Evolutionary conservation across 257 asterid genomes (phyloP).

Genomic region (Rehmannia glutinosa): DNA sequence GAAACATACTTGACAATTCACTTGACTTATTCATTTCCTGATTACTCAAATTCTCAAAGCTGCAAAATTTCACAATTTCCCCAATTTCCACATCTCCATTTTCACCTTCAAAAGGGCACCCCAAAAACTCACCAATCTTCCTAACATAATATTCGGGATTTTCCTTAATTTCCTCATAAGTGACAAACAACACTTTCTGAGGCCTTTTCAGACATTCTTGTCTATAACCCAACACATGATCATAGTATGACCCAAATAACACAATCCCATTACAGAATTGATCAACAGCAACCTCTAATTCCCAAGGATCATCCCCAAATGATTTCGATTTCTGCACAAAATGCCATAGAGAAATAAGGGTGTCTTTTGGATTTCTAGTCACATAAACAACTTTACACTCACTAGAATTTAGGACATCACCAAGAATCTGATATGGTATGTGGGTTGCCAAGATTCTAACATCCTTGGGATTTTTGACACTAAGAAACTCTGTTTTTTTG

Average conservation of each 20-base stretch:
- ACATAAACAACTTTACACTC: constrained; percentile 41
- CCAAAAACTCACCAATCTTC: constrained; percentile 39
- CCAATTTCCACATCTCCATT: constrained; percentile 22
- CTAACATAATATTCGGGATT: constrained; percentile 15
- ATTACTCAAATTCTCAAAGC: constrained; percentile 41
- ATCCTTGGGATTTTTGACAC: not conserved
- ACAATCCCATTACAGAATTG: constrained; percentile 44
- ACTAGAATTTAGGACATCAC: constrained; percentile 15
- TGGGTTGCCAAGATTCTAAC: constrained; percentile 42
- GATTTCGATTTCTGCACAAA: constrained; percentile 23
- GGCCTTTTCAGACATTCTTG: constrained; percentile 31
- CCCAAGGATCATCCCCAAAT: constrained; percentile 34
- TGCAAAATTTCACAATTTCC: constrained; percentile 34
- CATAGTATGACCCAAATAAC: constrained; percentile 46
- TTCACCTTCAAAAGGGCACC: constrained; percentile 31
- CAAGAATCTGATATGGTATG: constrained; percentile 34
- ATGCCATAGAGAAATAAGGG: constrained; percentile 41
- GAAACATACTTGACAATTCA: constrained; percentile 22
- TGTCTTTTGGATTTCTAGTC: constrained; percentile 48
- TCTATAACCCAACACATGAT: constrained; percentile 40
- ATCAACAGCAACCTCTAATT: constrained; percentile 32
- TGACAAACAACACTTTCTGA: constrained; percentile 32
- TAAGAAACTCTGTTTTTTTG: not conserved
- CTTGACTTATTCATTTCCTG: constrained; percentile 38
- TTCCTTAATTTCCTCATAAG: constrained; percentile 41